Percentiles rank a stretch among this genome's conserved stretches.
These are phyloP conservation scores for Alternaria dauci DNA, from an alignment of 2,329 filamentous ascomycete species.

Conservation along the genomic window DNA sequence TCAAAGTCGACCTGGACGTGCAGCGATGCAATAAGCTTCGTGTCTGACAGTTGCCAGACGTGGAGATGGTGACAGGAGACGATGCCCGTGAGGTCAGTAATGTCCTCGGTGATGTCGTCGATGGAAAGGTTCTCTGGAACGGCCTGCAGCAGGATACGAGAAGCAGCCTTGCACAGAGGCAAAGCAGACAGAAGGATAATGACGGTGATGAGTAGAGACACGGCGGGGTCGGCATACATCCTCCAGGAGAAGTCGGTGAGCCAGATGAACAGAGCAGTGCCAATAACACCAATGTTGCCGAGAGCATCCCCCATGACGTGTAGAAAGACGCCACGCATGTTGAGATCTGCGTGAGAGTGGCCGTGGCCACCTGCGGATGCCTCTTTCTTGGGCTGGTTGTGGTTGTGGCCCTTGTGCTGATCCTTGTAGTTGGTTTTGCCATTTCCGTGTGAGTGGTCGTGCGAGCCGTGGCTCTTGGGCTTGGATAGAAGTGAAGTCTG, in stretches of 20 bases:
- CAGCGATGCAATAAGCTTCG: constrained; percentile 90
- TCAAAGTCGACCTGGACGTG: constrained; percentile 93
- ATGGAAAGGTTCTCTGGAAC: constrained; percentile 88
- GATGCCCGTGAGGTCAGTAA: constrained; percentile 83
- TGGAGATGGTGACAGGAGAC: constrained; percentile 94
- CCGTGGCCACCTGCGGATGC: constrained; percentile 68
- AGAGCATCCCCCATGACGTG: constrained; percentile 82
- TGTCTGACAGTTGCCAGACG: constrained; percentile 96
- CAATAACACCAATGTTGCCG: constrained; percentile 86
- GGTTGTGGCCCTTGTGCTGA: constrained; percentile 77
- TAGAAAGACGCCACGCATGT: constrained; percentile 82
- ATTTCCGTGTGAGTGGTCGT: constrained; percentile 20
- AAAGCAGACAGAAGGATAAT: constrained; percentile 77
- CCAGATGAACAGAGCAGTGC: constrained; percentile 88
- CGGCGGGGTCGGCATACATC: constrained; percentile 87
- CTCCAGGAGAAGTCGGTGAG: constrained; percentile 81
- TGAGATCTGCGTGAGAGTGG: constrained; percentile 87
- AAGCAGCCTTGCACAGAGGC: constrained; percentile 79
- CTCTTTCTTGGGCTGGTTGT: constrained; percentile 75
- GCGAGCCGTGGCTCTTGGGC: constrained; percentile 36
- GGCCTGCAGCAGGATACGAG: constrained; percentile 90
- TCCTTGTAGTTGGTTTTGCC: constrained; percentile 37
- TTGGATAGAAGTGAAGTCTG: constrained; percentile 48
- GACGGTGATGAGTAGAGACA: constrained; percentile 92
- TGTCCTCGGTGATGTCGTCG: constrained; percentile 91